phyloP scores from a whole-genome alignment of 805 yeast species.

The Metschnikowia shivogae region DNA sequence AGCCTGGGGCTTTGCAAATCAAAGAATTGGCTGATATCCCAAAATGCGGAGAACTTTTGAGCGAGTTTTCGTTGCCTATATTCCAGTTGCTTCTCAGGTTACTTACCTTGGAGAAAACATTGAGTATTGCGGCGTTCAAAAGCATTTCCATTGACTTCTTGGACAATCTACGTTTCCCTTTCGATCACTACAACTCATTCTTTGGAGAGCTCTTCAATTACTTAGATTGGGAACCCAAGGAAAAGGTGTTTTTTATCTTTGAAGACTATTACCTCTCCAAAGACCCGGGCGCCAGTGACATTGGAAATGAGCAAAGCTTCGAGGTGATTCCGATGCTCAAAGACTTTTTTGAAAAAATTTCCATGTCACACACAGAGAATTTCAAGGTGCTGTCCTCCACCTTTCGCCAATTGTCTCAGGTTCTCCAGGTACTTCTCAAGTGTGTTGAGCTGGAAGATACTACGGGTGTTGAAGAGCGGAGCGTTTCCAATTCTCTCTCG shows the following conservation, averaged over 20 bases:
- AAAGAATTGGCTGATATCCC: not conserved
- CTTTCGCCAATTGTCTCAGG: slow-evolving; percentile 22
- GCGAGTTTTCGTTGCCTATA: slow-evolving; percentile 40
- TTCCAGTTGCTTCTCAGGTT: slow-evolving; percentile 37
- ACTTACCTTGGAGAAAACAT: slow-evolving; percentile 19
- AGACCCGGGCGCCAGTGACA: not conserved
- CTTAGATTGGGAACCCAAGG: slow-evolving; percentile 28
- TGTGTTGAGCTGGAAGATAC: slow-evolving; percentile 12
- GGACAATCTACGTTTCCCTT: slow-evolving; percentile 22
- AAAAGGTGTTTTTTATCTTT: slow-evolving; percentile 23
- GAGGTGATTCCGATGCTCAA: slow-evolving; percentile 37
- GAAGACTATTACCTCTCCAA: slow-evolving; percentile 25
- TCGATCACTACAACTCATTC: slow-evolving; percentile 28
- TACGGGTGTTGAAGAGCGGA: slow-evolving; percentile 4
- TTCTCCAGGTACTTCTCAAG: slow-evolving; percentile 20
- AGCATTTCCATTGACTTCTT: slow-evolving; percentile 8
- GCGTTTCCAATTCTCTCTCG: slow-evolving; percentile 34
- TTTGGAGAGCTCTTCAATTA: slow-evolving; percentile 39
- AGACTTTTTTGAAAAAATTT: slow-evolving; percentile 46
- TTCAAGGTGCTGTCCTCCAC: slow-evolving; percentile 20
- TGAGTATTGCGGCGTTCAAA: slow-evolving; percentile 8
- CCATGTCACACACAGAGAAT: slow-evolving; percentile 28
- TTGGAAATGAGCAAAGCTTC: not conserved
- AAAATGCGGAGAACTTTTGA: slow-evolving; percentile 4
- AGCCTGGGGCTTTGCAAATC: not conserved